A percentile compares a stretch with the other conserved stretches of the same genome.
phyloP scores from a whole-genome alignment of 192 early-diverging fungal species.

The Glomus cerebriforme region DNA sequence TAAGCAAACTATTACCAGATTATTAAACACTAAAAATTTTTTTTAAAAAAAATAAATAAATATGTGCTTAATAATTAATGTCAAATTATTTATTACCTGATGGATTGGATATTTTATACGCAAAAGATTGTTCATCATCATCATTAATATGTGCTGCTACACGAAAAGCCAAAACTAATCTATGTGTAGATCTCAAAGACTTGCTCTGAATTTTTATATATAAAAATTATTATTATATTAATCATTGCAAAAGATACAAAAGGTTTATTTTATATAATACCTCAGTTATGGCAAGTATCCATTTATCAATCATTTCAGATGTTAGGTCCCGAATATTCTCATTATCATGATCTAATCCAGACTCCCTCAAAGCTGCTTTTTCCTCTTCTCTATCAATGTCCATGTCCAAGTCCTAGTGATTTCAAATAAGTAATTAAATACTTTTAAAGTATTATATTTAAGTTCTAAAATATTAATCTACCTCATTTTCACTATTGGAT shows the following conservation, averaged over 20 bases:
- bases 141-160: constrained; percentile 75
- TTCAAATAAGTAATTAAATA: not conserved
- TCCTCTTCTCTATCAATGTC: not conserved
- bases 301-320: constrained; percentile 69
- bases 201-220: constrained; percentile 36
- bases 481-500: constrained; percentile 16
- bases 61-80: no score
- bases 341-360: not conserved
- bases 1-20: constrained; percentile 73
- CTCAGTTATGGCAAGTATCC: constrained; percentile 60
- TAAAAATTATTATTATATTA: not conserved
- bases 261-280: not conserved
- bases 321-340: constrained; percentile 48
- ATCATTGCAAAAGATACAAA: not conserved
- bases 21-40: constrained; percentile 67
- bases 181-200: constrained; percentile 69
- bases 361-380: not conserved
- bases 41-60: no score
- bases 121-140: constrained; percentile 50
- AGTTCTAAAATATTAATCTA: constrained; percentile 17
- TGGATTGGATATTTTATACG: constrained; percentile 73
- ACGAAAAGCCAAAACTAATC: constrained; percentile 82
- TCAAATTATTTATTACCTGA: constrained; percentile 23
- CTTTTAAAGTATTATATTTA: not conserved
- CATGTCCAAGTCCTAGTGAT: not conserved